Evolutionary conservation across 2,329 filamentous ascomycete genomes (phyloP).

Genomic region (Beauveria asiatica): DNA sequence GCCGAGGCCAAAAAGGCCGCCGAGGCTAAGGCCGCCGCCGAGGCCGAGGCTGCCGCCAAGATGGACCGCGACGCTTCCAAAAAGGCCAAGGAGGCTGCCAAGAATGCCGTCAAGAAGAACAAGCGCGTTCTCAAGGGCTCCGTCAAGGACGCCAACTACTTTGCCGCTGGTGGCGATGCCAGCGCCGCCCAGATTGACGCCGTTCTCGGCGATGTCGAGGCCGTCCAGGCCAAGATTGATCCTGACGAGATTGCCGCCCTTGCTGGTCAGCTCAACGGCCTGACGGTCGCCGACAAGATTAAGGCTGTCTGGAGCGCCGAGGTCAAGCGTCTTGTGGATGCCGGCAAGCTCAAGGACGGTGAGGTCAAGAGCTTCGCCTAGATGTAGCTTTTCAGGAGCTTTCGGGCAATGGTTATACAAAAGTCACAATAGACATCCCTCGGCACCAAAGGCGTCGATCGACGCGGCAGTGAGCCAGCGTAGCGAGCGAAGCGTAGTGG

Average conservation of each 20-base stretch:
- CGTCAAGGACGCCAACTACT: slow-evolving; percentile 98
- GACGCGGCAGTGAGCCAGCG: no score
- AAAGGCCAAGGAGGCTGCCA: slow-evolving; percentile 97
- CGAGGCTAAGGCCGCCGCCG: slow-evolving; percentile 69
- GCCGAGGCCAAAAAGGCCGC: slow-evolving; percentile 76
- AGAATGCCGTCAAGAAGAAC: slow-evolving; percentile 99
- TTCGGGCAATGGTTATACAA: neutral
- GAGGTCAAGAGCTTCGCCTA: slow-evolving; percentile 61
- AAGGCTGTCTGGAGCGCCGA: slow-evolving; percentile 75
- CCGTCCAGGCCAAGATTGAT: slow-evolving; percentile 80
- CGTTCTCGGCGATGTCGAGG: slow-evolving; percentile 78
- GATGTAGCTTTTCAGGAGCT: neutral
- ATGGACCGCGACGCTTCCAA: slow-evolving; percentile 72
- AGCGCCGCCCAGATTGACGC: slow-evolving; percentile 71
- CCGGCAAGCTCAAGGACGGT: slow-evolving; percentile 78
- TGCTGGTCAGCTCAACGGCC: slow-evolving; percentile 68
- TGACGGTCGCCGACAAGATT: slow-evolving; percentile 75
- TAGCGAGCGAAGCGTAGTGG: no score
- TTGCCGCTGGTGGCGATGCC: slow-evolving; percentile 61
- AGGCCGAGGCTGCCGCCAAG: slow-evolving; percentile 83
- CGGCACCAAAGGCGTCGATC: no score
- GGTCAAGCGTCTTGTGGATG: slow-evolving; percentile 66
- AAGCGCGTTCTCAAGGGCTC: slow-evolving; percentile 91
- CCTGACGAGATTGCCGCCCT: slow-evolving; percentile 81
- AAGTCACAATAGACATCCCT: neutral